These are phyloP conservation scores for Scutellaria galericulata DNA, from an alignment of 257 asterid genomes.

Conservation along the genomic window DNA sequence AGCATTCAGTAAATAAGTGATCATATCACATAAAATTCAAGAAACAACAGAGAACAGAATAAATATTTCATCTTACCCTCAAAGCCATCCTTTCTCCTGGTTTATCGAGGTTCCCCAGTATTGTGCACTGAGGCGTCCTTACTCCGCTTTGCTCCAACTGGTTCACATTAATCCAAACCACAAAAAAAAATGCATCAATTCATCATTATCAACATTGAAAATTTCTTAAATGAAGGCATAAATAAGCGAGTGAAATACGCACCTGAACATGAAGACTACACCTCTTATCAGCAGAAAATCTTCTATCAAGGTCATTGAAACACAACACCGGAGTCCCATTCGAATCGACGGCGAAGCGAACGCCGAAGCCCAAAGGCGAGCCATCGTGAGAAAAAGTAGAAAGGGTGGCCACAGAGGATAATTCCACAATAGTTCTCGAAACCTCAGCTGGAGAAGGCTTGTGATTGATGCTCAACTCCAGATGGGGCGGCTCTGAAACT, in stretches of 20 bases:
- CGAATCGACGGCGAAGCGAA: slow-evolving; percentile 76
- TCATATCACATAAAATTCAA: slow-evolving; percentile 10
- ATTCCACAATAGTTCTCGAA: slow-evolving; percentile 75
- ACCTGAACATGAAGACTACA: slow-evolving; percentile 90
- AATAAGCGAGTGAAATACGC: slow-evolving; percentile 1
- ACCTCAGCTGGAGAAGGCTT: slow-evolving; percentile 86
- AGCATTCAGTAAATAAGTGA: not conserved
- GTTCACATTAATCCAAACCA: slow-evolving; percentile 32
- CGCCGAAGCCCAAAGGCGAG: slow-evolving; percentile 82
- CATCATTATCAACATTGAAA: slow-evolving; percentile 3
- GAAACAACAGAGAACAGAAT: slow-evolving; percentile 7
- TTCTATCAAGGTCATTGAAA: slow-evolving; percentile 49
- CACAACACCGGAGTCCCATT: slow-evolving; percentile 75
- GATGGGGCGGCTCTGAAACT: slow-evolving; percentile 59
- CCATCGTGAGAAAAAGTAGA: slow-evolving; percentile 66
- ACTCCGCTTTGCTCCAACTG: slow-evolving; percentile 77
- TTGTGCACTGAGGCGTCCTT: slow-evolving; percentile 84
- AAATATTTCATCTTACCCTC: slow-evolving; percentile 48
- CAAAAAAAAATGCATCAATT: slow-evolving; percentile 5
- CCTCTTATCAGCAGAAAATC: slow-evolving; percentile 47
- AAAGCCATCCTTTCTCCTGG: slow-evolving; percentile 60
- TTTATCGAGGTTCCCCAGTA: slow-evolving; percentile 68
- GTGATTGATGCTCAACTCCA: slow-evolving; percentile 43
- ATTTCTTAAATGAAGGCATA: slow-evolving; percentile 12
- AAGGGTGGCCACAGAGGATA: slow-evolving; percentile 81